Conservation (phyloP, 2,329 filamentous ascomycete genomes). For the Colletotrichum musae region DNA sequence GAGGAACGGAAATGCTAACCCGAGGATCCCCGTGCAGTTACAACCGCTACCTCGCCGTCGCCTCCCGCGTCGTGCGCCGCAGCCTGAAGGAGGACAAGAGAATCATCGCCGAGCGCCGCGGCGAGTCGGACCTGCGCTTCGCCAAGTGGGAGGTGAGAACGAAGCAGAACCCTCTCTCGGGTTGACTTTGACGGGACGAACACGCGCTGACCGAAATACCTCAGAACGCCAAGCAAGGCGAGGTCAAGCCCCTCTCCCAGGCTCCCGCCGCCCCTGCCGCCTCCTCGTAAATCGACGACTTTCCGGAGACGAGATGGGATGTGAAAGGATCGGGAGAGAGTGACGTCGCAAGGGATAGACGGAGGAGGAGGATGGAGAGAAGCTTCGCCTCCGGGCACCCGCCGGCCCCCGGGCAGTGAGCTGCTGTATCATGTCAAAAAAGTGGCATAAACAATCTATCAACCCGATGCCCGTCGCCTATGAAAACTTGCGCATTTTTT, state of each 20-base stretch:
- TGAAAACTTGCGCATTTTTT: background rate
- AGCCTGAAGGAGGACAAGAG: slow-evolving; percentile 97
- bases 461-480: slow-evolving; percentile 30
- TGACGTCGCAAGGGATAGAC: slow-evolving; percentile 34
- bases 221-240: slow-evolving; percentile 97
- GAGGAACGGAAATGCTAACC: slow-evolving; percentile 52
- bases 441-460: slow-evolving; percentile 38
- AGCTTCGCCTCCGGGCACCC: slow-evolving; percentile 27
- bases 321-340: slow-evolving; percentile 4
- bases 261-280: slow-evolving; percentile 64
- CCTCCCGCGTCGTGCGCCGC: slow-evolving; percentile 93
- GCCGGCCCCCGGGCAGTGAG: slow-evolving; percentile 32
- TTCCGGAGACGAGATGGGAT: slow-evolving; percentile 8
- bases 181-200: background rate
- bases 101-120: slow-evolving; percentile 88
- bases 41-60: slow-evolving; percentile 99
- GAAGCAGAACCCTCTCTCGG: slow-evolving; percentile 21
- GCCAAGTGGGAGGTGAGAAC: slow-evolving; percentile 92
- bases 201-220: slow-evolving; percentile 47
- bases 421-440: slow-evolving; percentile 41
- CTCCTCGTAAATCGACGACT: slow-evolving; percentile 49
- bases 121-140: slow-evolving; percentile 90
- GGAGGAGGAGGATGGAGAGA: slow-evolving; percentile 18
- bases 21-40: slow-evolving; percentile 74
- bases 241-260: slow-evolving; percentile 78